Percentiles rank a stretch among this genome's conserved stretches.
phyloP scores from a whole-genome alignment of 116 monocot genomes.

The Dioscorea cayenensis region DNA sequence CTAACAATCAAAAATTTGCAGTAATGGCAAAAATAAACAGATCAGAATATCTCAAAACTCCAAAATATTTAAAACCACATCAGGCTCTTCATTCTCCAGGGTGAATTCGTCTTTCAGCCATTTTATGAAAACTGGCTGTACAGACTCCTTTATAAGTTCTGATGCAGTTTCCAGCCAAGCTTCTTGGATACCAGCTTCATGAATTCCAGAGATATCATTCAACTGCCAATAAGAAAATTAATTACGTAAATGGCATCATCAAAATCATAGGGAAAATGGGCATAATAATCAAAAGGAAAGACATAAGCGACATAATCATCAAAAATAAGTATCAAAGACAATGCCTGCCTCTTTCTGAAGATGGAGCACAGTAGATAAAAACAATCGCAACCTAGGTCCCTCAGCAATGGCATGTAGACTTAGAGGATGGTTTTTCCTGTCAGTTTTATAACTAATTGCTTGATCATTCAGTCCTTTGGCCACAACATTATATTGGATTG shows the following conservation, averaged over 20 bases:
- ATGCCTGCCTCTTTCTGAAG: slow-evolving; percentile 82
- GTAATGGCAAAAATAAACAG: not conserved
- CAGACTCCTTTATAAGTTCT: slow-evolving; percentile 38
- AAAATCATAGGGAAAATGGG: not conserved
- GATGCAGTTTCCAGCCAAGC: slow-evolving; percentile 37
- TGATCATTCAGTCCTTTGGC: slow-evolving; percentile 12
- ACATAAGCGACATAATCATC: not conserved
- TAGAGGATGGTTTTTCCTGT: slow-evolving; percentile 29
- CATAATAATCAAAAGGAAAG: not conserved
- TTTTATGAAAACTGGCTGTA: slow-evolving; percentile 34
- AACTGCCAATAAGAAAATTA: slow-evolving; percentile 36
- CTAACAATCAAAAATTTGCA: not conserved
- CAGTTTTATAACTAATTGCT: slow-evolving; percentile 15
- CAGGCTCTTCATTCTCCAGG: slow-evolving; percentile 24
- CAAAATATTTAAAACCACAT: slow-evolving; percentile 31
- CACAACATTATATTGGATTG: not conserved
- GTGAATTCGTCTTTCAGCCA: slow-evolving; percentile 65
- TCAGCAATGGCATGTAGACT: slow-evolving; percentile 66
- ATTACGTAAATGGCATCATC: not conserved
- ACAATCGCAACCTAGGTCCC: slow-evolving; percentile 57
- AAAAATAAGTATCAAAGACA: not conserved
- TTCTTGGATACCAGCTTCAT: slow-evolving; percentile 27
- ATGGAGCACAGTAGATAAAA: slow-evolving; percentile 39
- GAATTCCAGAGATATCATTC: slow-evolving; percentile 21
- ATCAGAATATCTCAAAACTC: not conserved